Evolutionary conservation across 768 basidiomycete genomes (phyloP), one percentile per base, ranked within the genome.

Genomic region (Chalciporus chontae): DNA sequence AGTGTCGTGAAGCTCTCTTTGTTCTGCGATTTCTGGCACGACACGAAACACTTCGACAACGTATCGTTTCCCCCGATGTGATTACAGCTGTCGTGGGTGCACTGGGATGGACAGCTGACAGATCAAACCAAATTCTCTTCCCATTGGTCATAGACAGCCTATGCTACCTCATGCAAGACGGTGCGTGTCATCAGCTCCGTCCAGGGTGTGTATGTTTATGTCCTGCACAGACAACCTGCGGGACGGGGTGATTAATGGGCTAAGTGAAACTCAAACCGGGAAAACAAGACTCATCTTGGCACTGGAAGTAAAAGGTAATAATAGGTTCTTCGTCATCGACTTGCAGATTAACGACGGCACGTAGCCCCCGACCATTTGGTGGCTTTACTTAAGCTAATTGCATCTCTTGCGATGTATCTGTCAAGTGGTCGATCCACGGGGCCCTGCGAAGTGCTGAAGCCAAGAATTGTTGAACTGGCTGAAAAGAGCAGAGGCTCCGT

Each of bases 291-390:
- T 56, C 26, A 47, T 26, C 1, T 14, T 41, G 14, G 11, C 44
- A 8, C 46, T 56, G 17, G 52, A 44, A 36, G 36, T 37, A 9
- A 49, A 43, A 15, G 27, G 54, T 55, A 42, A 43, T 7, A 5
- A 6, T 15, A 0, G 27, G 8, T 21, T 43, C 2, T 29, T 31
- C 4, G 26, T n/a, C 26, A 17, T 26, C 19, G 37, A 10, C 17
- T 8, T 37, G n/a, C 14, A 40, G 41, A 47, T 40, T 44, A 18
- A 23, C 41, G 24, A 27, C 19, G 23, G 29, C 31, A 10, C 10
- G 29, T 13, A 56, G 55, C 10, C n/a, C 26, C 45, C 11, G 18
- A 5, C 15, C 39, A 47, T 14, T 29, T 54, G 52, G 11, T 4
- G 14, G 42, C 42, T 1, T 31, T 43, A 9, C 52, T 56, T 1